Percentiles rank a stretch among this genome's conserved stretches.
Evolutionary conservation across 1,284 basidiomycete genomes (phyloP).

Genomic region (Dichomitus squalens): DNA sequence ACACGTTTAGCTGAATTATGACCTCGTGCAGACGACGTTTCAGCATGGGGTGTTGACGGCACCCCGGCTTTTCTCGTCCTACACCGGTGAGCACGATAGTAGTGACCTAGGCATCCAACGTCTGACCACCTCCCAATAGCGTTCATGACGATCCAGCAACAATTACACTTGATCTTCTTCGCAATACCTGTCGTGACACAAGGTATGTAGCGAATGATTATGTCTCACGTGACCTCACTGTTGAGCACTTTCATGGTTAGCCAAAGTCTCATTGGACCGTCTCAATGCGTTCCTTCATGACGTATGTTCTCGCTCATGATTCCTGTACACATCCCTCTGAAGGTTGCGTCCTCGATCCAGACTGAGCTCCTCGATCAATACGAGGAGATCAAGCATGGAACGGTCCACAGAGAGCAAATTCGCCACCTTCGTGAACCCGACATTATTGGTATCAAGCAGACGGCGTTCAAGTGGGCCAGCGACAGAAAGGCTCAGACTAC

Average conservation of each 20-base stretch:
- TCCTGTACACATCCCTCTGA: no score
- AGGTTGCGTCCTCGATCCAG: constrained; percentile 17
- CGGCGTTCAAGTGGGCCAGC: constrained; percentile 43
- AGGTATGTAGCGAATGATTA: neutral
- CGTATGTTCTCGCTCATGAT: constrained; percentile 7
- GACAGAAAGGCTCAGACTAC: constrained; percentile 1
- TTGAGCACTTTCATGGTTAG: neutral
- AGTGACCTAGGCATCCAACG: neutral
- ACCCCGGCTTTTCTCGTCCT: constrained; percentile 38
- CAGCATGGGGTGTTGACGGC: constrained; percentile 19
- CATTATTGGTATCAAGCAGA: constrained; percentile 40
- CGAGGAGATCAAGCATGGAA: constrained; percentile 19
- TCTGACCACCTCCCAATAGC: constrained; percentile 18
- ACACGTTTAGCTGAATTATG: no score
- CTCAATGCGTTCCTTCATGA: constrained; percentile 44
- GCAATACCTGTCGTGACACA: constrained; percentile 20
- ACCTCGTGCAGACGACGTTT: constrained; percentile 19
- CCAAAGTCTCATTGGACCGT: constrained; percentile 48
- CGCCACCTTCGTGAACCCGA: constrained; percentile 19
- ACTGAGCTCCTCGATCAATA: constrained; percentile 49
- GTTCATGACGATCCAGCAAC: constrained; percentile 35
- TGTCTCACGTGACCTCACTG: neutral
- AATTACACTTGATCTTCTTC: constrained; percentile 34
- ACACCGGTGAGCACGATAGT: constrained; percentile 27
- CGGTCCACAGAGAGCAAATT: neutral